These are phyloP conservation scores for Malassezia restricta DNA, from an alignment of 1,284 basidiomycete species.

Conservation along the genomic window DNA sequence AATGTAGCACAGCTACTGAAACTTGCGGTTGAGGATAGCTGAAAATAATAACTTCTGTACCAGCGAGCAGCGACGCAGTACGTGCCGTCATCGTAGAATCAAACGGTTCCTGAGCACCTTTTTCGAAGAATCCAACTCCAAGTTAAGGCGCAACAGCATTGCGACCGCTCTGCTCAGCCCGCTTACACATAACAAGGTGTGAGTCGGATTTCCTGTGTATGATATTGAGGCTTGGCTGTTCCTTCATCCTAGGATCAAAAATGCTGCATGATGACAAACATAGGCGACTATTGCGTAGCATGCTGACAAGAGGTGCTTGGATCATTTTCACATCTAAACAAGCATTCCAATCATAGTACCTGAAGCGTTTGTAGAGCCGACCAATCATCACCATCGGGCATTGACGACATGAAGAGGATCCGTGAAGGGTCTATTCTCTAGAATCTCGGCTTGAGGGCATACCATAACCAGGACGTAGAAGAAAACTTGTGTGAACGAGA, in stretches of 20 bases:
- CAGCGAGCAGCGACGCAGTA: background rate
- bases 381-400: conserved; percentile 15
- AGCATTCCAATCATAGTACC: conserved; percentile 19
- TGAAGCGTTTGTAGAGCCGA: conserved; percentile 19
- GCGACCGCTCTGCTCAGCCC: background rate
- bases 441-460: conserved; percentile 2
- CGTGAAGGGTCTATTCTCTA: conserved; percentile 8
- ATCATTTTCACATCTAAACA: conserved; percentile 20
- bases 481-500: conserved; percentile 19
- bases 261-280: conserved; percentile 22
- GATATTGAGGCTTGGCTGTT: background rate
- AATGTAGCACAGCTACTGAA: background rate
- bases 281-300: conserved; percentile 7
- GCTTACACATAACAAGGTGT: background rate
- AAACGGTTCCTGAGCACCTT: background rate
- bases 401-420: conserved; percentile 15
- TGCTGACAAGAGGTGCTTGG: conserved; percentile 12
- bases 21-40: conserved; percentile 2
- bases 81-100: background rate
- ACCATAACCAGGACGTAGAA: background rate
- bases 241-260: background rate
- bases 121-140: background rate
- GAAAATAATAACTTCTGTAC: background rate
- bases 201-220: background rate
- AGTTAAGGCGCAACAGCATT: background rate